These are phyloP conservation scores for Penicillium longicatenatum DNA, from an alignment of 495 filamentous ascomycete species.

Conservation along the genomic window DNA sequence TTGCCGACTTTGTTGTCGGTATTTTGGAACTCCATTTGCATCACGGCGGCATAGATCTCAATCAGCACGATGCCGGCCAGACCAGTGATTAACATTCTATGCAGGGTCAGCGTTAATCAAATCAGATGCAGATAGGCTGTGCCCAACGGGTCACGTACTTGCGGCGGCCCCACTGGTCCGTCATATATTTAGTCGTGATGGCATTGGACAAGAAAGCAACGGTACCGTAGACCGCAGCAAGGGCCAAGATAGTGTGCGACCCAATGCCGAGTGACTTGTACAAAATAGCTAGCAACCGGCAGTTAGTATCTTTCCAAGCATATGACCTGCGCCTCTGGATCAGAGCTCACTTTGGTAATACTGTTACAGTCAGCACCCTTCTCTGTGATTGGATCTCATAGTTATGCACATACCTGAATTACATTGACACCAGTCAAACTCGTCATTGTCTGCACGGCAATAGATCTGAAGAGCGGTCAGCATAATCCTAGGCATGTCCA, in stretches of 20 bases:
- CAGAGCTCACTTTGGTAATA: constrained; percentile 54
- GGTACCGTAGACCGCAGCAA: constrained; percentile 59
- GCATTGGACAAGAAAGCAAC: constrained; percentile 54
- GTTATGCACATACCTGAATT: constrained; percentile 42
- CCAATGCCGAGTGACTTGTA: constrained; percentile 59
- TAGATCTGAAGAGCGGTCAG: constrained; percentile 38
- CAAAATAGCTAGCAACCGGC: constrained; percentile 39
- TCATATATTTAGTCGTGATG: constrained; percentile 54
- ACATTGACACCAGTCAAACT: constrained; percentile 59
- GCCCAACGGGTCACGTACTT: constrained; percentile 38
- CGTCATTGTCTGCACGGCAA: constrained; percentile 61
- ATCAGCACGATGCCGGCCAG: constrained; percentile 51
- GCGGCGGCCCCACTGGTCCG: constrained; percentile 62
- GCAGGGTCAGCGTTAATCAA: not conserved
- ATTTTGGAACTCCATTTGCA: constrained; percentile 58
- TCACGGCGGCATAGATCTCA: constrained; percentile 61
- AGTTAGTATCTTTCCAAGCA: constrained; percentile 4
- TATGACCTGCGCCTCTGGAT: not conserved
- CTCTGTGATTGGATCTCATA: not conserved
- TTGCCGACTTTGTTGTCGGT: constrained; percentile 57
- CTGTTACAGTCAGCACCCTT: constrained; percentile 24
- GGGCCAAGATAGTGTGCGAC: constrained; percentile 51
- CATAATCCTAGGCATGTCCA: not conserved
- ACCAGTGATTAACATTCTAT: constrained; percentile 56
- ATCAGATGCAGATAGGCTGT: not conserved